Conservation (phyloP, 1,139 yeast genomes). For the Magnusiomyces paraingens region DNA sequence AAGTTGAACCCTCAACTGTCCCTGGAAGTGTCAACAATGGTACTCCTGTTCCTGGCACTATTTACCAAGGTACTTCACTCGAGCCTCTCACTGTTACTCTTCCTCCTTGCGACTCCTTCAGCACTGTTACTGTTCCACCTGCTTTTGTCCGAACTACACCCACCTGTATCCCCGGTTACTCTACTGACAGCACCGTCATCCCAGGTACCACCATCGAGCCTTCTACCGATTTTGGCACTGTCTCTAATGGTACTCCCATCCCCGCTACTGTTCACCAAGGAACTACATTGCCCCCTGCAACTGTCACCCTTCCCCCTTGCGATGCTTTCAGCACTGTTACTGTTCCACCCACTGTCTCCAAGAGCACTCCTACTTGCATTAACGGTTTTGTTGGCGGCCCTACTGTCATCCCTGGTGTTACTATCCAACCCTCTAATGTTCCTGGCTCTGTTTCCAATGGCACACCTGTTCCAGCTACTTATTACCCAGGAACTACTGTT, state of each 20-base stretch:
- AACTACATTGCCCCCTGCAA: slow-evolving; percentile 5
- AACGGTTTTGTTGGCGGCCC: slow-evolving; percentile 1
- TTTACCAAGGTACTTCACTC: slow-evolving; percentile 5
- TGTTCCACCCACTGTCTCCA: slow-evolving; percentile 4
- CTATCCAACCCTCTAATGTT: slow-evolving; percentile 2
- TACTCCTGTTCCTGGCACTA: slow-evolving; percentile 7
- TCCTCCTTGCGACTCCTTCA: slow-evolving; percentile 3
- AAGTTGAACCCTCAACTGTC: slow-evolving; percentile 8
- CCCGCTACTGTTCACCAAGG: slow-evolving; percentile 9
- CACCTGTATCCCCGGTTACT: slow-evolving; percentile 1
- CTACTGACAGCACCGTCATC: neutral
- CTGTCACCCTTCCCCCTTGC: slow-evolving; percentile 11
- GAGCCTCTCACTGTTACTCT: slow-evolving; percentile 3
- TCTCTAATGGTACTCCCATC: slow-evolving; percentile 8
- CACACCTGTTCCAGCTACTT: slow-evolving; percentile 10
- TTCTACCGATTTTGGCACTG: slow-evolving; percentile 4
- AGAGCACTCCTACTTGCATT: slow-evolving; percentile 6
- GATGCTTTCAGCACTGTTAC: slow-evolving; percentile 6
- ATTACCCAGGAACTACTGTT: neutral
- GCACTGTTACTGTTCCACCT: slow-evolving; percentile 7
- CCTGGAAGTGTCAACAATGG: slow-evolving; percentile 9
- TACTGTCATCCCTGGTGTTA: slow-evolving; percentile 6
- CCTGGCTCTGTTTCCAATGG: slow-evolving; percentile 10
- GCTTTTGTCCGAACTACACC: neutral
- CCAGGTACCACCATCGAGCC: slow-evolving; percentile 4